Base-by-base conservation (phyloP, 148 eudicot genomes). In the Nyssa sinensis region DNA sequence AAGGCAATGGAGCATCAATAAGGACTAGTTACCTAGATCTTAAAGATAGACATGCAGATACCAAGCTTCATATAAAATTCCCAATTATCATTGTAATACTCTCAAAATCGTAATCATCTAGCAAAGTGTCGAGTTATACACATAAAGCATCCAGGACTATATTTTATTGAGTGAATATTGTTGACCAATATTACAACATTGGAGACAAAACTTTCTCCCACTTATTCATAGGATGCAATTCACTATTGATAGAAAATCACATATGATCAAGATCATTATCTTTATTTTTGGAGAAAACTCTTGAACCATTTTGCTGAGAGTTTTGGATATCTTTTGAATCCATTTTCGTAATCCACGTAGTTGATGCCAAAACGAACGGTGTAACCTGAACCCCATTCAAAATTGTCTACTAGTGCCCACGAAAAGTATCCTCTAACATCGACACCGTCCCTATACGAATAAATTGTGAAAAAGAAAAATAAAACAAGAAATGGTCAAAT, bases 371-470 rank as follows among this genome's bases (percentile, higher is more conserved):
- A 73, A n/a, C 76, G 41, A 9, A 19, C 0, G 11, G 61, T 73
- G 44, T 73, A 73, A 19, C 76, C 76, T 25, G 53, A 65, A 8
- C 3, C 16, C 76, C 76, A 73, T 49, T 73, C 76, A 39, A 39
- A 73, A 32, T 61, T 73, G 28, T 73, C 76, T 10, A 51, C 2
- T 19, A 49, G 37, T 41, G 76, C 29, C 76, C 76, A 73, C 47
- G 37, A 68, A 30, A 73, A 73, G 30, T 62, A 73, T 6, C 68
- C 67, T 1, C 60, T 35, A 31, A 71, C 65, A 9, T 71, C 33
- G 19, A 71, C 55, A 3, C 59, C 66, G 3, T 30, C 11, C 11
- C 62, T 44, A 13, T 63, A 49, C 29, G 12, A 49, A 44, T 0
- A 51, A 29, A 49, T n/a, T n/a, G 47, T 13, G 5, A 3, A 34